Conservation (phyloP, 805 yeast species). For the Cyberlindnera petersonii region DNA sequence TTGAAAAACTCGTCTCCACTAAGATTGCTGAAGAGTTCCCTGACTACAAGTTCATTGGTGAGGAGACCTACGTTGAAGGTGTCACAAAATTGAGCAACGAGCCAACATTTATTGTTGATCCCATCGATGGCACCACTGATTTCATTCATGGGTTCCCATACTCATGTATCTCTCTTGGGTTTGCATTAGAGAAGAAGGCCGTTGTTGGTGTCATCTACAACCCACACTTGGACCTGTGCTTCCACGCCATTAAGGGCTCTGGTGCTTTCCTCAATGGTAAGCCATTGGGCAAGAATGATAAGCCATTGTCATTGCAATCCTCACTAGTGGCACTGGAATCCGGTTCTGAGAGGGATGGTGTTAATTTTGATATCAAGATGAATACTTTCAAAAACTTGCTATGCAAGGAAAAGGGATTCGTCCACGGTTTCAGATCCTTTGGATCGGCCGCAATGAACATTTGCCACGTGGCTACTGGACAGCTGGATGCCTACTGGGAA, state of each 20-base stretch:
- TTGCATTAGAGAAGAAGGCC: constrained; percentile 44
- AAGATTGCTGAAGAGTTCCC: constrained; percentile 42
- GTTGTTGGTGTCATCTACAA: constrained; percentile 65
- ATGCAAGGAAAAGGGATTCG: constrained; percentile 48
- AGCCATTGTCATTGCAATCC: constrained; percentile 43
- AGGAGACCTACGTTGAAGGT: constrained; percentile 53
- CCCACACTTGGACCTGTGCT: constrained; percentile 51
- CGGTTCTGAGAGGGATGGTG: constrained; percentile 55
- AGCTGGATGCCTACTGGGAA: constrained; percentile 62
- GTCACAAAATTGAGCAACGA: constrained; percentile 41
- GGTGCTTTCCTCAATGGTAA: constrained; percentile 52
- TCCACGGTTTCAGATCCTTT: constrained; percentile 57
- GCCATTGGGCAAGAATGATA: constrained; percentile 28
- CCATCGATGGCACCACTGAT: constrained; percentile 64
- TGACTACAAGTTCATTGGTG: constrained; percentile 53
- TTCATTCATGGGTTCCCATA: constrained; percentile 61
- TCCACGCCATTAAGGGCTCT: constrained; percentile 49
- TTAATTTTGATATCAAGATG: constrained; percentile 46
- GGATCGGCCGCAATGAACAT: constrained; percentile 67
- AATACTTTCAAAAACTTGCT: constrained; percentile 43
- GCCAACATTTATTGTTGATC: constrained; percentile 64
- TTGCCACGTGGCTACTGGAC: constrained; percentile 55
- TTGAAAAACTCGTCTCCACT: constrained; percentile 40
- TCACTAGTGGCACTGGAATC: constrained; percentile 57
- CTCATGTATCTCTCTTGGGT: constrained; percentile 59